A percentile compares a stretch with the other conserved stretches of the same genome.
Conservation (phyloP, 2,329 filamentous ascomycete genomes). For the Fonsecaea multimorphosa region DNA sequence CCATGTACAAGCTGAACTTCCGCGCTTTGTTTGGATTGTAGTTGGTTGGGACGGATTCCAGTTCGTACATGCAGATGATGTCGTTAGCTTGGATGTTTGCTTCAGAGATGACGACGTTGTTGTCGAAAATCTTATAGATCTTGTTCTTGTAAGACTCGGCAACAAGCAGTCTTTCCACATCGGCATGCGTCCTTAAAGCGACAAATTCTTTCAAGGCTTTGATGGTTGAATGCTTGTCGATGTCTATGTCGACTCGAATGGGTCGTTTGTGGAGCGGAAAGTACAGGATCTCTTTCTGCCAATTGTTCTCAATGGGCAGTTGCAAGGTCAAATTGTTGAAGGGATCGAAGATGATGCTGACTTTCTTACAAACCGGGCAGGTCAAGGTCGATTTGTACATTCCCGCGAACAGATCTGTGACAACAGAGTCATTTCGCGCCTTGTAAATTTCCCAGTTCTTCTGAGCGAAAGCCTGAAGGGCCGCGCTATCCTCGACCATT, state of each 20-base stretch:
- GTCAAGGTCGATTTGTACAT: constrained; percentile 98
- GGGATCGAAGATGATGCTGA: constrained; percentile 98
- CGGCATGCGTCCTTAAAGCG: constrained; percentile 58
- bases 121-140: constrained; percentile 86
- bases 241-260: constrained; percentile 75
- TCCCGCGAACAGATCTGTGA: constrained; percentile 93
- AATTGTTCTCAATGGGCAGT: constrained; percentile 83
- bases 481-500: constrained; percentile 81
- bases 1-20: constrained; percentile 48
- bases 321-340: constrained; percentile 95
- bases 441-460: constrained; percentile 92
- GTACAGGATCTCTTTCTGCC: constrained; percentile 75
- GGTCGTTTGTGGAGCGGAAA: constrained; percentile 76
- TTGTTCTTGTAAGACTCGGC: constrained; percentile 82
- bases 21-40: constrained; percentile 64
- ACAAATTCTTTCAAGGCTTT: constrained; percentile 57
- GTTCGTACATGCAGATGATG: constrained; percentile 74
- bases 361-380: constrained; percentile 88
- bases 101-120: constrained; percentile 71
- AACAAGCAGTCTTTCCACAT: constrained; percentile 70
- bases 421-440: constrained; percentile 89
- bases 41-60: constrained; percentile 81
- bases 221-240: constrained; percentile 72
- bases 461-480: constrained; percentile 83
- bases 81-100: constrained; percentile 67